Evolutionary conservation across 192 early-diverging fungal species (phyloP).

Genomic region (Podila epicladia): DNA sequence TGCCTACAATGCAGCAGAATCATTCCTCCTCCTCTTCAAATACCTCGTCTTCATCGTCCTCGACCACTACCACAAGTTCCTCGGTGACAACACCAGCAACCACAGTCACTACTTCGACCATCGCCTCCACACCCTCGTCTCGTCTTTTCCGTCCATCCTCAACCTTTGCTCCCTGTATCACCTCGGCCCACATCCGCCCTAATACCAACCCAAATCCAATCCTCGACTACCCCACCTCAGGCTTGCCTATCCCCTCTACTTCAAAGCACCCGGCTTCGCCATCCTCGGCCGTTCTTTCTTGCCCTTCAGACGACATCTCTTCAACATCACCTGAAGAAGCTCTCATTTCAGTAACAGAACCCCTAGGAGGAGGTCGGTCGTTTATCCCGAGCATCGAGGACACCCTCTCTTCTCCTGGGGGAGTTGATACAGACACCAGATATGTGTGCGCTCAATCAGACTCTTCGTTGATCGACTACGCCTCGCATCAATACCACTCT

Average conservation of each 20-base stretch:
- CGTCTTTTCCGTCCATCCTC: neutral
- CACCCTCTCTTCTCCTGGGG: too few species aligned
- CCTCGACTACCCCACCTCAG: neutral
- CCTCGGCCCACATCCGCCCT: neutral
- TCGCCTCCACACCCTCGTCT: neutral
- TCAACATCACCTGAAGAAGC: too few species aligned
- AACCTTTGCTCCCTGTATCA: neutral
- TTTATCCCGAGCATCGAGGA: too few species aligned
- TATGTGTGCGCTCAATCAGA: too few species aligned
- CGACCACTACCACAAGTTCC: neutral
- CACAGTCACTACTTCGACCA: neutral
- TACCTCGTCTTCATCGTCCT: conserved; percentile 2
- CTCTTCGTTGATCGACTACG: too few species aligned
- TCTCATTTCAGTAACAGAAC: too few species aligned
- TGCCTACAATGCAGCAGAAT: neutral
- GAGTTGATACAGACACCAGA: too few species aligned
- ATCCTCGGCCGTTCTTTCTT: neutral
- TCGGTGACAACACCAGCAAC: neutral
- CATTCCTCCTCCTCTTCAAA: conserved; percentile 1
- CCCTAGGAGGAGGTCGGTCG: too few species aligned
- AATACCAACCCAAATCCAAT: neutral
- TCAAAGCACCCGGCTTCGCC: neutral
- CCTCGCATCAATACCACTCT: too few species aligned
- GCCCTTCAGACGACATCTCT: too few species aligned
- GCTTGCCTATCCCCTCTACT: neutral